phyloP scores from a whole-genome alignment of 2,329 filamentous ascomycete species.

The Beauveria sp. region DNA sequence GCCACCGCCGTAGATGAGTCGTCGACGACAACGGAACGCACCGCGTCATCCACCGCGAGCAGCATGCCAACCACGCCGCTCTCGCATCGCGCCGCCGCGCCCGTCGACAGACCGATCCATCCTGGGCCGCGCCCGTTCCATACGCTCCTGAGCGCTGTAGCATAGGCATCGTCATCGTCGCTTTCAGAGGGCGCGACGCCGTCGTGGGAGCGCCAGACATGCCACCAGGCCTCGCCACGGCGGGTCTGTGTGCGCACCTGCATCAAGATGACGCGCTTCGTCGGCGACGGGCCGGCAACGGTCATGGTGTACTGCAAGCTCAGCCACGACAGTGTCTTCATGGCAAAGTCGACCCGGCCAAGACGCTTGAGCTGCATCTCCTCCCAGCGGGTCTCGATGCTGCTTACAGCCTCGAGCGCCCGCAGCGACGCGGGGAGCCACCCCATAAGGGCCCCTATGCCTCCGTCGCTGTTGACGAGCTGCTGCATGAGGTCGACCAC shows the following conservation, averaged over 20 bases:
- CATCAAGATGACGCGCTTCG: constrained; percentile 34
- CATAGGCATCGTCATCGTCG: constrained; percentile 24
- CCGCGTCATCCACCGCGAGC: constrained; percentile 37
- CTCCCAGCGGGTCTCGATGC: constrained; percentile 50
- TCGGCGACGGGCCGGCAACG: constrained; percentile 15
- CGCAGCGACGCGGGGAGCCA: constrained; percentile 56
- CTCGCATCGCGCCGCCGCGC: constrained; percentile 37
- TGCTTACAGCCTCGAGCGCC: constrained; percentile 53
- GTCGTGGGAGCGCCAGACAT: constrained; percentile 32
- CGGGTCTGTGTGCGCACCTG: constrained; percentile 44
- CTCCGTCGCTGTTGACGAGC: constrained; percentile 47
- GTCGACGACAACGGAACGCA: constrained; percentile 26
- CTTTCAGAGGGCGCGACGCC: background rate
- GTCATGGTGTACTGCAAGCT: constrained; percentile 45
- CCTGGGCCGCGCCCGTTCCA: constrained; percentile 37
- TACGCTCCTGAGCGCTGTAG: constrained; percentile 33
- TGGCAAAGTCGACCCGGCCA: constrained; percentile 42
- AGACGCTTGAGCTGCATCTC: constrained; percentile 32
- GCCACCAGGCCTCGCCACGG: constrained; percentile 44
- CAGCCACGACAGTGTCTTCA: constrained; percentile 50
- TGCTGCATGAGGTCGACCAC: constrained; percentile 51
- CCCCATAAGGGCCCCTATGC: constrained; percentile 44
- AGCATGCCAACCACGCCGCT: constrained; percentile 40
- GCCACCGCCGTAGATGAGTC: background rate
- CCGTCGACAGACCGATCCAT: constrained; percentile 40